Conservation (phyloP, 1,139 yeast species). For the Tardiomyces blankii region DNA sequence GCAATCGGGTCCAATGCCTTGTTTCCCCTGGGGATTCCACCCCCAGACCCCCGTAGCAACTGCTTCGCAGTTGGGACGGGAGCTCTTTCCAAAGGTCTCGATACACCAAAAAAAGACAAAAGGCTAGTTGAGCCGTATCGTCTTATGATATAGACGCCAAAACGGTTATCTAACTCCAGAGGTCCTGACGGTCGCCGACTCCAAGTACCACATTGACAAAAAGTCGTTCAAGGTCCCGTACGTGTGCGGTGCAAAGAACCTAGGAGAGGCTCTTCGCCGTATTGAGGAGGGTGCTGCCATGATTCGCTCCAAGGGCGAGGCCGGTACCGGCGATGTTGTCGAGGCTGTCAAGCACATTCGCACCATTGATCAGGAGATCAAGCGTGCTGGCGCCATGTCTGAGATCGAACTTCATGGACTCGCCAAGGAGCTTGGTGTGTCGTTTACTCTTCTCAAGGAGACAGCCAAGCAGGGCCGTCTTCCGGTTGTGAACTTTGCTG, state of each 20-base stretch:
- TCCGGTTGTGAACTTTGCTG: slow-evolving; percentile 83
- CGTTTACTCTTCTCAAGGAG: slow-evolving; percentile 40
- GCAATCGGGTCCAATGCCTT: too few species aligned
- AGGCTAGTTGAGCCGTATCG: too few species aligned
- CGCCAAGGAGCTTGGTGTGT: slow-evolving; percentile 55
- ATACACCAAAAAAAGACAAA: too few species aligned
- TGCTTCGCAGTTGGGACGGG: too few species aligned
- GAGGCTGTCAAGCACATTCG: slow-evolving; percentile 77
- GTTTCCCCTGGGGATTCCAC: too few species aligned
- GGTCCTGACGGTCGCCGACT: slow-evolving; percentile 76
- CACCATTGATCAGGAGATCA: slow-evolving; percentile 47
- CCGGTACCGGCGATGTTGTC: slow-evolving; percentile 81
- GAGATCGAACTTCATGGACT: slow-evolving; percentile 37
- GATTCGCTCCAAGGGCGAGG: slow-evolving; percentile 84
- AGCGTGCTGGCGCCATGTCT: slow-evolving; percentile 33
- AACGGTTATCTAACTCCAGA: slow-evolving; percentile 28
- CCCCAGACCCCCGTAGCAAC: too few species aligned
- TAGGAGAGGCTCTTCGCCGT: slow-evolving; percentile 79
- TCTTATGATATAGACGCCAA: too few species aligned
- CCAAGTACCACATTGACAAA: slow-evolving; percentile 54
- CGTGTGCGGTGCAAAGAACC: slow-evolving; percentile 77
- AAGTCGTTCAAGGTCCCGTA: slow-evolving; percentile 58
- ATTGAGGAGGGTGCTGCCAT: slow-evolving; percentile 79
- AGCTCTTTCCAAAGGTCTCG: too few species aligned
- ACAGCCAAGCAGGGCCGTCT: slow-evolving; percentile 49